Conservation (phyloP, 192 early-diverging fungal species). For the Globomyces pollinis-pini region DNA sequence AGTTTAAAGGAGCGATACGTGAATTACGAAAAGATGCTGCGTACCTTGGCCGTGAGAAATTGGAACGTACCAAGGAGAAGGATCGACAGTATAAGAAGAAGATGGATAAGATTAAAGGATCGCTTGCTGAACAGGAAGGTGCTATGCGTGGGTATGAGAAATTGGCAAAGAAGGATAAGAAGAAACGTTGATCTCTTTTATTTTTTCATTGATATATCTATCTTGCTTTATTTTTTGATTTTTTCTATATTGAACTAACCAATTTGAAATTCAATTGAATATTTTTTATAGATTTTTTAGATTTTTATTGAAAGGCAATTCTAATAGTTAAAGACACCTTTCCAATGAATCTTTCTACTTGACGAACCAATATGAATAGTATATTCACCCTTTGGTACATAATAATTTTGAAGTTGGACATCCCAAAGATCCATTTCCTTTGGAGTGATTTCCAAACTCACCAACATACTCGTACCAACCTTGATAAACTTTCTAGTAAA, state of each 20-base stretch:
- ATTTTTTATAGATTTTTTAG: too few species aligned
- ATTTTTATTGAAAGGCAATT: too few species aligned
- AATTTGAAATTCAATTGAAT: too few species aligned
- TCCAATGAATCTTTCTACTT: slow-evolving; percentile 35
- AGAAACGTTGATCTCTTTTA: slow-evolving; percentile 6
- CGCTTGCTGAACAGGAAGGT: slow-evolving; percentile 74
- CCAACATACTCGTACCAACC: slow-evolving; percentile 28
- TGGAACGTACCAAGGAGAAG: slow-evolving; percentile 64
- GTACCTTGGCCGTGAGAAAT: slow-evolving; percentile 71
- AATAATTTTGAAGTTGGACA: slow-evolving; percentile 29
- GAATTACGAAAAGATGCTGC: slow-evolving; percentile 91
- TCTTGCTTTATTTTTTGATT: too few species aligned
- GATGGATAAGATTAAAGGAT: slow-evolving; percentile 84
- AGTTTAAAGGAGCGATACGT: slow-evolving; percentile 88
- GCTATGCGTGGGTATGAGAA: slow-evolving; percentile 44
- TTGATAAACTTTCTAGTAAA: slow-evolving; percentile 34
- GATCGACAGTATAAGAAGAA: slow-evolving; percentile 77
- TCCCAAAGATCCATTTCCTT: slow-evolving; percentile 42
- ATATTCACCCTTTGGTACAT: slow-evolving; percentile 38
- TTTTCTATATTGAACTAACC: too few species aligned
- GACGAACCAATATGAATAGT: slow-evolving; percentile 45
- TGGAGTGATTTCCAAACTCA: slow-evolving; percentile 29
- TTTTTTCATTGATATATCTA: not conserved
- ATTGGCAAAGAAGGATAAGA: slow-evolving; percentile 32
- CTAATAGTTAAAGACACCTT: not conserved